Conservation (phyloP, 139 green algal species). For the Closterium sp. region DNA sequence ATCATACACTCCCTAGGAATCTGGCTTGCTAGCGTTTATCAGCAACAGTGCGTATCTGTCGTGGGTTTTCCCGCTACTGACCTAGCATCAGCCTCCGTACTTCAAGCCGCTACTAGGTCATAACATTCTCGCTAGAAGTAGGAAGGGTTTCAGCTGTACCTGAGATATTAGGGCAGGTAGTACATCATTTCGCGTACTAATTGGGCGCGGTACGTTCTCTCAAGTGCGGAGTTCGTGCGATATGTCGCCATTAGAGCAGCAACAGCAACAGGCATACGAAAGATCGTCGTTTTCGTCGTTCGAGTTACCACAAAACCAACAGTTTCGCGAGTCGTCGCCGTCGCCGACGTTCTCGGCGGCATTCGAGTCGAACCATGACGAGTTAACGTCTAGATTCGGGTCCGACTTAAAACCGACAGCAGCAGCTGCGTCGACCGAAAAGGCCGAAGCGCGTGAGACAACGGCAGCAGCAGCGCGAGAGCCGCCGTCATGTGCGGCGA, state of each 20-base stretch:
- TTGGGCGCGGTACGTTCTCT: background rate
- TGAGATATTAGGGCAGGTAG: no score
- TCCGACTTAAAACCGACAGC: background rate
- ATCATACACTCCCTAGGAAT: no score
- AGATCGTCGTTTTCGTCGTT: background rate
- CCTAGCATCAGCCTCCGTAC: no score
- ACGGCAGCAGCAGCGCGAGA: background rate
- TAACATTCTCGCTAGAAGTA: no score
- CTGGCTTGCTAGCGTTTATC: no score
- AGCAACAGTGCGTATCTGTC: no score
- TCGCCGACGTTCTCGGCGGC: background rate
- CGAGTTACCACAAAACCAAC: background rate
- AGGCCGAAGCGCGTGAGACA: no score
- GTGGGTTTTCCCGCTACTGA: no score
- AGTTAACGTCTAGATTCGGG: background rate
- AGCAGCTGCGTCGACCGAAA: background rate
- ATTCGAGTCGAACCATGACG: background rate
- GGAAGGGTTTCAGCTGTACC: no score
- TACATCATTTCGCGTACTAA: background rate
- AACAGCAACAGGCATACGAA: background rate
- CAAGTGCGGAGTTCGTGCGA: background rate
- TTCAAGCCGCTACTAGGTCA: no score
- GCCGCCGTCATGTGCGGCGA: background rate
- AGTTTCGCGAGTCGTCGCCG: no score
- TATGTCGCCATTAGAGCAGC: background rate